Conservation (phyloP, 352 stramenopile species). For the Thalassiosira oceanica region DNA sequence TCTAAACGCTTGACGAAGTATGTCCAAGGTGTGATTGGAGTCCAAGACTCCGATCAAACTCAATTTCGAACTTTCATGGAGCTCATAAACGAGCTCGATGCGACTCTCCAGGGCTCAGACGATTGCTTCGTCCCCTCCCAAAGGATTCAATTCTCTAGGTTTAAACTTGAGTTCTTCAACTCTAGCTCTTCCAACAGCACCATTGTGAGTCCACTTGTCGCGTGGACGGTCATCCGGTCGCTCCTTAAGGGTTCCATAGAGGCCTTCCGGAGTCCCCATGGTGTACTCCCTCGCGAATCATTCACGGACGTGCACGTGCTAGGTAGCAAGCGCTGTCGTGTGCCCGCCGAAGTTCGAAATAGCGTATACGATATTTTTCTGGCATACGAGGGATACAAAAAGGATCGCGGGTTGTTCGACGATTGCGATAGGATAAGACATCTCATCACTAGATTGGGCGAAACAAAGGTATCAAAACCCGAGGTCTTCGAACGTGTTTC, state of each 20-base stretch:
- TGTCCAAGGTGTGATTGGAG: slow-evolving; percentile 39
- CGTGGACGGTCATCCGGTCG: slow-evolving; percentile 65
- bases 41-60: not conserved
- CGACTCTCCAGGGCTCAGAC: not conserved
- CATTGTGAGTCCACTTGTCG: slow-evolving; percentile 41
- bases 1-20: slow-evolving; percentile 50
- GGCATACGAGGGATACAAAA: slow-evolving; percentile 48
- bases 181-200: slow-evolving; percentile 2
- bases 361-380: slow-evolving; percentile 50
- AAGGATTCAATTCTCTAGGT: slow-evolving; percentile 44
- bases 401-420: slow-evolving; percentile 51
- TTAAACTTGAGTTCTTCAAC: slow-evolving; percentile 51
- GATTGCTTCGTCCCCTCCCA: slow-evolving; percentile 1
- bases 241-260: slow-evolving; percentile 77
- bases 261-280: slow-evolving; percentile 28
- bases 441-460: slow-evolving; percentile 20
- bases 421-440: slow-evolving; percentile 48
- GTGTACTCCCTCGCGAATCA: slow-evolving; percentile 36
- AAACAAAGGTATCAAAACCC: slow-evolving; percentile 12
- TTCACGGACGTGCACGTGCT: slow-evolving; percentile 32
- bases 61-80: slow-evolving; percentile 41
- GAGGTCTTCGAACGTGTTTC: slow-evolving; percentile 19
- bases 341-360: slow-evolving; percentile 30
- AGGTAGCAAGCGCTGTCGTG: slow-evolving; percentile 52
- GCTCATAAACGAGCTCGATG: slow-evolving; percentile 39